These are phyloP conservation scores for Penicillium sp. DNA, from an alignment of 2,329 filamentous ascomycete species.

Conservation along the genomic window DNA sequence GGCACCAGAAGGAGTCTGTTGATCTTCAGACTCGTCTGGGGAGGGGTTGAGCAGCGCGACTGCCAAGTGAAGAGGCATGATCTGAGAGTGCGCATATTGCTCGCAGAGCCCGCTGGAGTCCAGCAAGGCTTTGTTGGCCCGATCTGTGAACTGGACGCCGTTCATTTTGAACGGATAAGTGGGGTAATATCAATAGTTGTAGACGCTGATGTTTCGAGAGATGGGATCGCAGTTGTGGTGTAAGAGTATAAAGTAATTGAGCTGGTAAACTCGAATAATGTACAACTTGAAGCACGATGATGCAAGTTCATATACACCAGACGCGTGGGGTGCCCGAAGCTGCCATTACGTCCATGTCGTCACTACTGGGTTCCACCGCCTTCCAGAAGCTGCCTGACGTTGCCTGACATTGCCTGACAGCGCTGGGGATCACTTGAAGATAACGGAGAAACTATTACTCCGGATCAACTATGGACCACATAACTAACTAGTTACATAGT, in stretches of 20 bases:
- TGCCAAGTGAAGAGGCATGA: slow-evolving; percentile 86
- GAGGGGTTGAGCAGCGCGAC: slow-evolving; percentile 53
- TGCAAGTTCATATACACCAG: slow-evolving; percentile 24
- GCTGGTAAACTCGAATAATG: background rate
- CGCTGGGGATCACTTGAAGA: background rate
- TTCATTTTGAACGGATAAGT: slow-evolving; percentile 36
- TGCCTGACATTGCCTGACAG: slow-evolving; percentile 2
- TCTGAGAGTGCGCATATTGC: slow-evolving; percentile 87
- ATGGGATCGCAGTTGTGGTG: background rate
- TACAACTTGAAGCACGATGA: slow-evolving; percentile 5
- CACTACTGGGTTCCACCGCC: slow-evolving; percentile 36
- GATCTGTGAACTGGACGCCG: slow-evolving; percentile 77
- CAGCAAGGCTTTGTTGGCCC: slow-evolving; percentile 83
- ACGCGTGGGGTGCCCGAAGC: slow-evolving; percentile 15
- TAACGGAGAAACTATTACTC: background rate
- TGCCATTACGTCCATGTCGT: slow-evolving; percentile 29
- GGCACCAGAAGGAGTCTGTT: slow-evolving; percentile 56
- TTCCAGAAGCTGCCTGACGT: slow-evolving; percentile 33
- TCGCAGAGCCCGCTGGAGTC: slow-evolving; percentile 85
- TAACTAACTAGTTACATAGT: too few species aligned
- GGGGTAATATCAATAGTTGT: slow-evolving; percentile 5
- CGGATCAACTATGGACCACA: background rate
- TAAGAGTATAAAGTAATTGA: background rate
- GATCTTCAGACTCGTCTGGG: slow-evolving; percentile 68
- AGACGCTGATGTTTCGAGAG: background rate